Evolutionary conservation across 805 yeast genomes (phyloP), one percentile per base, ranked within the genome.

Genomic region (Barnettozyma pratensis): DNA sequence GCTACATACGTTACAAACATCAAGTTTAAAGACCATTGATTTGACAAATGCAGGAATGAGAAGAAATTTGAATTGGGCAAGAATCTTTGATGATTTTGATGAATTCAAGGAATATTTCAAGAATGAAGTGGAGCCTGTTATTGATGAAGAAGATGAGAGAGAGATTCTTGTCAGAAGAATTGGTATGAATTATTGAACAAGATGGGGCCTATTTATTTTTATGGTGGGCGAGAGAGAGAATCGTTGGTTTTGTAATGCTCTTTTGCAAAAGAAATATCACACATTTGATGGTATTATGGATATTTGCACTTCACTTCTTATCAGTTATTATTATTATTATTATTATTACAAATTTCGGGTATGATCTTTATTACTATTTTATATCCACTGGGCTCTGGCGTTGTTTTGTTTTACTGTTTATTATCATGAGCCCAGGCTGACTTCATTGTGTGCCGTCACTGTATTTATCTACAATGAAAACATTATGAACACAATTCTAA

Each of bases 11-110:
- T 8, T n/a, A 19, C 39, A 6, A 9, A 25, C 1, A 25, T 5
- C 8, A 25, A n/a, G 8, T 1, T 45, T 60, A n/a, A 7, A 44
- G 14, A 31, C 47, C 26, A 49, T 78, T 9, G 74, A 78, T 54
- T 66, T 78, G 39, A 58, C 69, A 3, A 69, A 74, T 48, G 71
- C 79, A 1, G 83, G 83, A 0, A 75, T 77, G 80, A 63, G 65
- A 35, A 69, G 71, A 49, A 64, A 66, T 32, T 62, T 73, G n/a
- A 69, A 61, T 19, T 78, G 83, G 83, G 80, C 69, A 0, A 53
- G 46, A 45, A 35, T 39, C 28, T 59, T 53, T 36, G 49, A 52
- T 4, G 9, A 45, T 7, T 5, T 39, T 6, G 48, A 42, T 1
- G 52, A 53, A 14, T 51, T 61, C 31, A 47, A 47, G 9, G 49